Evolutionary conservation across 352 stramenopile genomes (phyloP).

Genomic region (Globisporangium barbulae): DNA sequence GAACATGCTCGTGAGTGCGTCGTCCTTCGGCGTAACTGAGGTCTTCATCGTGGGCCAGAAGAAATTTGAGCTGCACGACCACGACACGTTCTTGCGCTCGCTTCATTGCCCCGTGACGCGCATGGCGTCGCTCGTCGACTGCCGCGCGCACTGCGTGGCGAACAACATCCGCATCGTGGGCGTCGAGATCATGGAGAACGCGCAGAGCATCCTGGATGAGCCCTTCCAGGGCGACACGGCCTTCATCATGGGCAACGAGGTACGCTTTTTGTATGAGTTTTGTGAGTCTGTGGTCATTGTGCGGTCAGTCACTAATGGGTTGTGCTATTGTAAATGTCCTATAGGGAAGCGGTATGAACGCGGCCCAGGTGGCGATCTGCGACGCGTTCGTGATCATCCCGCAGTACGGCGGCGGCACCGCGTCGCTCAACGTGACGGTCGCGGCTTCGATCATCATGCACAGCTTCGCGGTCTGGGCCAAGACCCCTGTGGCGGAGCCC

Average conservation of each 20-base stretch:
- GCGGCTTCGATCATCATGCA: slow-evolving; percentile 93
- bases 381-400: slow-evolving; percentile 94
- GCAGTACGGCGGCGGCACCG: slow-evolving; percentile 93
- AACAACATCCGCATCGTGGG: slow-evolving; percentile 83
- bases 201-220: slow-evolving; percentile 64
- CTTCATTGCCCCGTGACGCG: slow-evolving; percentile 55
- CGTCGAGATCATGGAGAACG: slow-evolving; percentile 91
- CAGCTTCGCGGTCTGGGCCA: slow-evolving; percentile 79
- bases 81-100: slow-evolving; percentile 39
- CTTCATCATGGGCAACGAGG: slow-evolving; percentile 96
- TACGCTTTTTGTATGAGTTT: slow-evolving; percentile 12
- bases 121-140: slow-evolving; percentile 82
- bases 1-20: slow-evolving; percentile 82
- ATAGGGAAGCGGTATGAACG: slow-evolving; percentile 89
- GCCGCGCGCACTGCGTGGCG: slow-evolving; percentile 54
- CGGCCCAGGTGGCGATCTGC: slow-evolving; percentile 90
- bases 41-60: slow-evolving; percentile 90
- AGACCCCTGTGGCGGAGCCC: slow-evolving; percentile 24
- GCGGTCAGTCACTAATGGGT: not conserved
- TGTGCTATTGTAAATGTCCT: slow-evolving; percentile 2
- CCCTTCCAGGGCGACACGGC: slow-evolving; percentile 83
- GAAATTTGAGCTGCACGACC: slow-evolving; percentile 65
- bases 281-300: not conserved
- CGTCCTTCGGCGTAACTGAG: slow-evolving; percentile 75
- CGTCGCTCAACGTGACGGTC: slow-evolving; percentile 95